These are phyloP conservation scores for Irpex rosettiformis DNA, from an alignment of 1,284 basidiomycete genomes.

Conservation along the genomic window DNA sequence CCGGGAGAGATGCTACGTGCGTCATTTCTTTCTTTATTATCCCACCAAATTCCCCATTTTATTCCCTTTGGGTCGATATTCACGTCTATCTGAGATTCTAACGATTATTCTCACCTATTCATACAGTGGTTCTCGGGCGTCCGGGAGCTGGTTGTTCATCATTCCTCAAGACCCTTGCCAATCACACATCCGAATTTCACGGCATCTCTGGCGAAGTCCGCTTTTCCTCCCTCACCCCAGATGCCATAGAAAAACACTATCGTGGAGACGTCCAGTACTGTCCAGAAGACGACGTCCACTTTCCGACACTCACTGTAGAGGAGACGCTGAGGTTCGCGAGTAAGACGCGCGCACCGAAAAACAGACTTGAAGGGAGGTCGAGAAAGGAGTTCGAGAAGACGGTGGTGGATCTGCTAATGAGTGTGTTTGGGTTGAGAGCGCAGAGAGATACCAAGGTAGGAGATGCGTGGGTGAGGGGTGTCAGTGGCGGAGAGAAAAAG, in stretches of 20 bases:
- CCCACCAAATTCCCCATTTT: neutral
- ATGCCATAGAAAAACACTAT: constrained; percentile 49
- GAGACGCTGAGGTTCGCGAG: constrained; percentile 66
- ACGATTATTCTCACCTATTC: neutral
- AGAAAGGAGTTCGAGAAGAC: constrained; percentile 45
- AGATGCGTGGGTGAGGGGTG: constrained; percentile 70
- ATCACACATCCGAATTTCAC: constrained; percentile 60
- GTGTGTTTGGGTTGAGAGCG: constrained; percentile 73
- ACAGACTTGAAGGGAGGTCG: constrained; percentile 38
- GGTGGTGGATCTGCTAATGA: constrained; percentile 54
- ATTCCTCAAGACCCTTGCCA: constrained; percentile 70
- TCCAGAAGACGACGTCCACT: constrained; percentile 74
- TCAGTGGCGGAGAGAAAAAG: constrained; percentile 82
- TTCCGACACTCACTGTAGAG: constrained; percentile 71
- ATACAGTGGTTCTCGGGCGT: constrained; percentile 55
- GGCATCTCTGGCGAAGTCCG: constrained; percentile 58
- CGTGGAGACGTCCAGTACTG: constrained; percentile 70
- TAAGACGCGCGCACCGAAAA: constrained; percentile 53
- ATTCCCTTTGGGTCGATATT: too few relatives aligned
- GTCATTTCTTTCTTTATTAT: constrained; percentile 15
- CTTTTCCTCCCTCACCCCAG: constrained; percentile 63
- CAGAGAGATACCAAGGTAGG: constrained; percentile 62
- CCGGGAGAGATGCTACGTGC: constrained; percentile 62
- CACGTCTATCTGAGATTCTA: too few relatives aligned
- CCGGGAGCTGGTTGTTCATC: constrained; percentile 74